Percentiles rank a stretch among this genome's conserved stretches.
phyloP scores from a whole-genome alignment of 352 stramenopile genomes.

The Lagenidium giganteum region DNA sequence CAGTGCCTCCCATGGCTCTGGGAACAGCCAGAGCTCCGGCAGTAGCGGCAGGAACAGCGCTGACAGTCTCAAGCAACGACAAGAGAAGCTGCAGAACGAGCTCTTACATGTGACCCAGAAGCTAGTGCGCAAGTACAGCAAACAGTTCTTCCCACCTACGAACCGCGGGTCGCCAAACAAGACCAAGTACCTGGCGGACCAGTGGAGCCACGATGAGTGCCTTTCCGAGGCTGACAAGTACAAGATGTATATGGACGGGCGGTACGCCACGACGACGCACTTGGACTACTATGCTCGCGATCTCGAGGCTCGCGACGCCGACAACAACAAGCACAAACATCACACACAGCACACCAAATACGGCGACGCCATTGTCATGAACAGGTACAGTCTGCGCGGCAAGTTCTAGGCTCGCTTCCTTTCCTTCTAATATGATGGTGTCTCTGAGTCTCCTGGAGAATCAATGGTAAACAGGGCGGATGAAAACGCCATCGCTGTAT shows the following conservation, averaged over 20 bases:
- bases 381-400: slow-evolving; percentile 50
- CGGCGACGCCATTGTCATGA: slow-evolving; percentile 47
- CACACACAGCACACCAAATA: slow-evolving; percentile 65
- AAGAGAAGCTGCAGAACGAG: slow-evolving; percentile 44
- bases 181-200: slow-evolving; percentile 31
- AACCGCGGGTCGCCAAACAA: slow-evolving; percentile 19
- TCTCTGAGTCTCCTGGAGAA: no score
- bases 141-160: slow-evolving; percentile 31
- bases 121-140: slow-evolving; percentile 67
- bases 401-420: slow-evolving; percentile 27
- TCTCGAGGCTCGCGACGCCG: slow-evolving; percentile 36
- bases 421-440: no score
- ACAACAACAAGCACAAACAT: slow-evolving; percentile 37
- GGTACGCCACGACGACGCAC: slow-evolving; percentile 51
- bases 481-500: neutral
- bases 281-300: slow-evolving; percentile 57
- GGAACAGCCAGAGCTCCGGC: slow-evolving; percentile 23
- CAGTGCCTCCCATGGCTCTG: slow-evolving; percentile 6
- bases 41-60: slow-evolving; percentile 24
- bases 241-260: slow-evolving; percentile 42
- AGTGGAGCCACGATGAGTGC: slow-evolving; percentile 32
- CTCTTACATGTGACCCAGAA: slow-evolving; percentile 59
- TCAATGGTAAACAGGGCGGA: neutral
- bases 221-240: slow-evolving; percentile 39
- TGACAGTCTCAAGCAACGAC: no score